Evolutionary conservation across 163 green algal genomes (phyloP).

Genomic region (Volvox carteri): DNA sequence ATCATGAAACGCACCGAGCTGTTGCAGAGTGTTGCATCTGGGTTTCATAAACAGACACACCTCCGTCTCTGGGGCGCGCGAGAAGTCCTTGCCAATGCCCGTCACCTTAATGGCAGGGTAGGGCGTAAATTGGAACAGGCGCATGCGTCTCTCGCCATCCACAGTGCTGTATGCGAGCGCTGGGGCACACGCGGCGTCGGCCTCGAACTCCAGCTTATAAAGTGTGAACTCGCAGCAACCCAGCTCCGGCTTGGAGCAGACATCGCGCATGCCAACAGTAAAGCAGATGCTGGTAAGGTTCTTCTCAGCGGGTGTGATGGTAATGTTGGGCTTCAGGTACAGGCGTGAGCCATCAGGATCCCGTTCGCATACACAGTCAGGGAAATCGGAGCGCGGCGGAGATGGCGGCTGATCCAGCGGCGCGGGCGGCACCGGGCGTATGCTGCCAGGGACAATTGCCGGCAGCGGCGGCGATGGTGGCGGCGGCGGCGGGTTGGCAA

Average conservation of each 20-base stretch:
- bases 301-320: background rate
- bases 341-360: background rate
- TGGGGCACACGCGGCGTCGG: background rate
- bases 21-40: background rate
- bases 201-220: constrained; percentile 51
- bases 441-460: background rate
- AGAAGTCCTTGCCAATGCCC: background rate
- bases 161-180: constrained; percentile 30
- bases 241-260: background rate
- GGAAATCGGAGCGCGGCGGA: background rate
- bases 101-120: constrained; percentile 48
- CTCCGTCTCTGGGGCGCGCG: background rate
- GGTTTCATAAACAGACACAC: background rate
- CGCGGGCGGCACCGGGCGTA: background rate
- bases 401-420: background rate
- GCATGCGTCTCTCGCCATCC: background rate
- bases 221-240: constrained; percentile 26
- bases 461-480: background rate
- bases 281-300: constrained; percentile 24
- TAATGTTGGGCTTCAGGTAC: background rate
- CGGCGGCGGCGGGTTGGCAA: background rate
- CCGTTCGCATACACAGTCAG: constrained; percentile 18
- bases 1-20: background rate
- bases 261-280: background rate
- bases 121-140: constrained; percentile 23